phyloP scores from a whole-genome alignment of 208 protist genomes.

The Wallacemonas sp. region DNA sequence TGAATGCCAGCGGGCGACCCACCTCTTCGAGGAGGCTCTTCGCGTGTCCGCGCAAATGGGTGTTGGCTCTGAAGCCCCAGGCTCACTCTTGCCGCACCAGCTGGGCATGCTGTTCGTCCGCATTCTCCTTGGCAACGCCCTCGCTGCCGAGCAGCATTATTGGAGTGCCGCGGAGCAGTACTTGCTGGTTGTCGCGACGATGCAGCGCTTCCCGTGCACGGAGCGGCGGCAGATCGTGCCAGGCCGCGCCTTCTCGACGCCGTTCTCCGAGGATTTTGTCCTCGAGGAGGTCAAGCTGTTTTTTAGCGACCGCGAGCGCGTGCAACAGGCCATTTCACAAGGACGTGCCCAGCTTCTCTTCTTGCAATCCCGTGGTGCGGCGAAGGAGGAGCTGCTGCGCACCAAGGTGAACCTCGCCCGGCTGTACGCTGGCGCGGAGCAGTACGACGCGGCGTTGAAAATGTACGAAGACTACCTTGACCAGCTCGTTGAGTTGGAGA shows the following conservation, averaged over 20 bases:
- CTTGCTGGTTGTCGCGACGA: conserved; percentile 26
- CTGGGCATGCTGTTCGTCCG: conserved; percentile 49
- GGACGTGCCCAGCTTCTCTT: conserved; percentile 43
- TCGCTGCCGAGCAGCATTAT: conserved; percentile 54
- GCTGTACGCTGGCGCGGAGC: conserved; percentile 42
- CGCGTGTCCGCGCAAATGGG: conserved; percentile 20
- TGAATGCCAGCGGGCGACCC: conserved; percentile 37
- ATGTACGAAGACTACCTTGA: conserved; percentile 70
- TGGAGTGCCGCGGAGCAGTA: conserved; percentile 68
- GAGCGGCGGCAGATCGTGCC: conserved; percentile 49
- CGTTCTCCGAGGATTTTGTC: conserved; percentile 43
- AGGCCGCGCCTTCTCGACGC: conserved; percentile 27
- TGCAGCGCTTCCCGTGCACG: conserved; percentile 46
- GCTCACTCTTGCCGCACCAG: not conserved
- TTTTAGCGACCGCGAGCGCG: conserved; percentile 28
- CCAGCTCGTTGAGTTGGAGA: conserved; percentile 35
- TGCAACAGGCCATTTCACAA: conserved; percentile 54
- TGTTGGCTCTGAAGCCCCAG: not conserved
- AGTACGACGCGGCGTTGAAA: conserved; percentile 33
- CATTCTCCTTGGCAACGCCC: conserved; percentile 75
- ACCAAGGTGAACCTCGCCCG: conserved; percentile 59
- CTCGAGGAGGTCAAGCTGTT: conserved; percentile 63
- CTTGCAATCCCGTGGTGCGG: conserved; percentile 35
- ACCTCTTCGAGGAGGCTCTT: conserved; percentile 48
- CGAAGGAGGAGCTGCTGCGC: conserved; percentile 23